Evolutionary conservation across 345 rosid species (phyloP).

Genomic region (Populus simonii): DNA sequence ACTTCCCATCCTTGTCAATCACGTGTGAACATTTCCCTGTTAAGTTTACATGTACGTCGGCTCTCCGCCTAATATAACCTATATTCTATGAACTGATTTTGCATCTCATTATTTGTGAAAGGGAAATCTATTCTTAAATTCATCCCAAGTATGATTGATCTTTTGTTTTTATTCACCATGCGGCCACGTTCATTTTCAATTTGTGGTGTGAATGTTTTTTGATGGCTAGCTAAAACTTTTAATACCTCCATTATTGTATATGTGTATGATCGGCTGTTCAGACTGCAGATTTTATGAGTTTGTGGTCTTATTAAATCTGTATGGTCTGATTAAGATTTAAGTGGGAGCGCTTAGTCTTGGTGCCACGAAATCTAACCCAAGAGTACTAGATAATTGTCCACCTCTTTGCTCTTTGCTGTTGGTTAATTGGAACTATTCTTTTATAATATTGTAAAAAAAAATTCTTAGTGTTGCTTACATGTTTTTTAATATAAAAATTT

Average conservation of each 20-base stretch:
- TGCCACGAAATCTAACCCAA: too few relatives aligned
- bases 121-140: neutral
- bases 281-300: neutral
- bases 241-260: neutral
- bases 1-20: neutral
- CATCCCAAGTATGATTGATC: neutral
- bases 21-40: conserved; percentile 4
- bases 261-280: neutral
- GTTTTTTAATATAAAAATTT: too few relatives aligned
- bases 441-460: too few relatives aligned
- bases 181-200: neutral
- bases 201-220: neutral
- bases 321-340: too few relatives aligned
- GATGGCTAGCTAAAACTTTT: neutral
- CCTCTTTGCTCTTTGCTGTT: too few relatives aligned
- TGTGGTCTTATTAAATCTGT: too few relatives aligned
- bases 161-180: neutral
- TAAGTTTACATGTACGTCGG: neutral
- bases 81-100: neutral
- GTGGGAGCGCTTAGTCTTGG: too few relatives aligned
- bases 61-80: neutral
- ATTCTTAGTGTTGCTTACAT: too few relatives aligned
- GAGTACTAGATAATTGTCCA: too few relatives aligned
- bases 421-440: too few relatives aligned
- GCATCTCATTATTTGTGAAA: neutral